A percentile compares a stretch with the other conserved stretches of the same genome.
Evolutionary conservation across 2,329 filamentous ascomycete species (phyloP).

Genomic region (Pseudonectria foliicola): DNA sequence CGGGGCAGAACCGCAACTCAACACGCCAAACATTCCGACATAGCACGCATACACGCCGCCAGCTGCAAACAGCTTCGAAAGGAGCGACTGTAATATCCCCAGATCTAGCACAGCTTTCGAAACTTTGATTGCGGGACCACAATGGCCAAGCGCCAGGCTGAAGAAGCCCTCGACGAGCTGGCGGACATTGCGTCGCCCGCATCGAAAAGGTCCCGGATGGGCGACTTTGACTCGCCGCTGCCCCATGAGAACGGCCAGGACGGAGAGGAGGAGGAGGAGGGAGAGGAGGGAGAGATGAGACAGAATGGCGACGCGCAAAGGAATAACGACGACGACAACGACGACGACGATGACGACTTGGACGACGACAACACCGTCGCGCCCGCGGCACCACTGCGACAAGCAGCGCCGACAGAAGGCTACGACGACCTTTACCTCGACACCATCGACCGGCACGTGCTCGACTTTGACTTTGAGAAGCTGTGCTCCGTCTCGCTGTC

Average conservation of each 20-base stretch:
- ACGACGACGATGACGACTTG: slow-evolving; percentile 30
- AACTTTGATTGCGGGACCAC: background rate
- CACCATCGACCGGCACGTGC: slow-evolving; percentile 84
- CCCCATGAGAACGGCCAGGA: slow-evolving; percentile 25
- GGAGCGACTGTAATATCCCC: too few species aligned
- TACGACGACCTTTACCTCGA: slow-evolving; percentile 97
- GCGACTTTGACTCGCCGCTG: slow-evolving; percentile 34
- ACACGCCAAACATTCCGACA: background rate
- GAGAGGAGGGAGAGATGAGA: slow-evolving; percentile 13
- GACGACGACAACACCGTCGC: slow-evolving; percentile 37
- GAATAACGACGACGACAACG: slow-evolving; percentile 10
- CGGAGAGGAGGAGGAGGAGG: slow-evolving; percentile 26
- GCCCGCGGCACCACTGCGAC: slow-evolving; percentile 33
- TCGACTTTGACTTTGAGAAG: slow-evolving; percentile 99
- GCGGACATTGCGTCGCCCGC: slow-evolving; percentile 48
- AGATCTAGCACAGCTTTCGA: too few species aligned
- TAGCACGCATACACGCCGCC: too few species aligned
- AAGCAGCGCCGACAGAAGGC: slow-evolving; percentile 73
- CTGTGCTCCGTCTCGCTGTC: slow-evolving; percentile 91
- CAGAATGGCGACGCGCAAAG: slow-evolving; percentile 15
- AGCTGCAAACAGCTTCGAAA: too few species aligned
- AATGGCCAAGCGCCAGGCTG: slow-evolving; percentile 52
- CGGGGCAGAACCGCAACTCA: background rate
- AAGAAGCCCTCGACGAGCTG: slow-evolving; percentile 53
- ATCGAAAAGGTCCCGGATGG: slow-evolving; percentile 50